Percentiles rank a stretch among this genome's conserved stretches.
Conservation (phyloP, 176 grass and related monocot species). For the Oropetium thomaeum region DNA sequence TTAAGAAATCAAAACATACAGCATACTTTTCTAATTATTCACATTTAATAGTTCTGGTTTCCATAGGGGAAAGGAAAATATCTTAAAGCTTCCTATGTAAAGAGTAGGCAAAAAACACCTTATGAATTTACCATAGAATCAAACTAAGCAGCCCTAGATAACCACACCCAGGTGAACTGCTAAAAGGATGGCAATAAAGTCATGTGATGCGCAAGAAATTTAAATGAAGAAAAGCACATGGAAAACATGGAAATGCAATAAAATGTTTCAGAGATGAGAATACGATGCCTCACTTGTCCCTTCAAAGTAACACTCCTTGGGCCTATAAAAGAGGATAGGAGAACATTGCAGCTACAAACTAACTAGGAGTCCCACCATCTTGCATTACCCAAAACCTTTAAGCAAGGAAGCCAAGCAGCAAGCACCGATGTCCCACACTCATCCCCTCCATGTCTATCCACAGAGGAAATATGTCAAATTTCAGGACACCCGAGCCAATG, state of each 20-base stretch:
- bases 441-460: constrained; percentile 7
- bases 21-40: neutral
- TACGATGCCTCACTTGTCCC: constrained; percentile 38
- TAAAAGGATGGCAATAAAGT: neutral
- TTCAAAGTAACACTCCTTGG: neutral
- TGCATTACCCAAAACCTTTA: neutral
- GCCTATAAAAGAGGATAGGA: constrained; percentile 54
- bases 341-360: constrained; percentile 9
- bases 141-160: neutral
- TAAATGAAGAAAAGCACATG: constrained; percentile 21
- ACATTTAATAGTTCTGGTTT: neutral
- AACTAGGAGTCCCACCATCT: neutral
- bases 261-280: constrained; percentile 26
- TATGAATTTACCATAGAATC: neutral
- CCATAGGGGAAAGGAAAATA: neutral
- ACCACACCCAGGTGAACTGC: neutral
- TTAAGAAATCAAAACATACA: neutral
- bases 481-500: constrained; percentile 28
- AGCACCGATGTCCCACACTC: constrained; percentile 31
- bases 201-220: constrained; percentile 15
- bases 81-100: neutral
- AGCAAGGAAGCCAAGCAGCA: constrained; percentile 21
- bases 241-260: neutral
- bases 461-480: constrained; percentile 32
- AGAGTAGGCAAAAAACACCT: neutral